phyloP scores from a whole-genome alignment of 179 eudicot species.

The Spinacia oleracea region DNA sequence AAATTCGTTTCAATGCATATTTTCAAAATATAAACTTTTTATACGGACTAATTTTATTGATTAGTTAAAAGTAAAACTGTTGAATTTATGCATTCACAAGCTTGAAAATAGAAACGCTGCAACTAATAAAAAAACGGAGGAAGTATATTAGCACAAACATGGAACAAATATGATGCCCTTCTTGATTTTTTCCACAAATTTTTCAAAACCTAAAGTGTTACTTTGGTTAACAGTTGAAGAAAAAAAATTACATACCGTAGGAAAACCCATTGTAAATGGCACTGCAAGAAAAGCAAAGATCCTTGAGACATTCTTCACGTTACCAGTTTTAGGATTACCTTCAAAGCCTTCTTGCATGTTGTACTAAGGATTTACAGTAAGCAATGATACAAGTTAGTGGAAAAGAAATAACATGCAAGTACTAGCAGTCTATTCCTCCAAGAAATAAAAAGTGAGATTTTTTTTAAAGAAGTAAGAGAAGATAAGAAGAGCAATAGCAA shows the following conservation, averaged over 20 bases:
- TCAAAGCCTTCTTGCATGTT: constrained; percentile 71
- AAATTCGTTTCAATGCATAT: too few species aligned
- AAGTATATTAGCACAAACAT: too few species aligned
- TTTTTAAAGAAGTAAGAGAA: background rate
- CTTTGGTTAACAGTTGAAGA: background rate
- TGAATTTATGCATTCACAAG: too few species aligned
- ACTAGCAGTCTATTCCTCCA: background rate
- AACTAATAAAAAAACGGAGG: too few species aligned
- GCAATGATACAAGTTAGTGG: background rate
- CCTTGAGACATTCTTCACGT: constrained; percentile 56
- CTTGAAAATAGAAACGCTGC: too few species aligned
- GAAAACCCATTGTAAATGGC: constrained; percentile 58
- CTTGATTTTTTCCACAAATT: background rate
- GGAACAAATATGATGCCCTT: background rate
- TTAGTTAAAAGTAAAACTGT: too few species aligned
- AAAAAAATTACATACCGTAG: constrained; percentile 47
- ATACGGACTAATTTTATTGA: too few species aligned
- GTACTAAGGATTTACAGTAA: constrained; percentile 35
- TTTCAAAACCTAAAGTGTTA: background rate
- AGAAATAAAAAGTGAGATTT: background rate
- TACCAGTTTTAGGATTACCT: constrained; percentile 58
- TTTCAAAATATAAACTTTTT: too few species aligned
- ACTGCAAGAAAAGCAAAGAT: constrained; percentile 53
- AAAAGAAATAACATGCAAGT: background rate
- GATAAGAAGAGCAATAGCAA: background rate